Base-by-base conservation (phyloP, 768 basidiomycete genomes). In the Lentinula sp. region DNA sequence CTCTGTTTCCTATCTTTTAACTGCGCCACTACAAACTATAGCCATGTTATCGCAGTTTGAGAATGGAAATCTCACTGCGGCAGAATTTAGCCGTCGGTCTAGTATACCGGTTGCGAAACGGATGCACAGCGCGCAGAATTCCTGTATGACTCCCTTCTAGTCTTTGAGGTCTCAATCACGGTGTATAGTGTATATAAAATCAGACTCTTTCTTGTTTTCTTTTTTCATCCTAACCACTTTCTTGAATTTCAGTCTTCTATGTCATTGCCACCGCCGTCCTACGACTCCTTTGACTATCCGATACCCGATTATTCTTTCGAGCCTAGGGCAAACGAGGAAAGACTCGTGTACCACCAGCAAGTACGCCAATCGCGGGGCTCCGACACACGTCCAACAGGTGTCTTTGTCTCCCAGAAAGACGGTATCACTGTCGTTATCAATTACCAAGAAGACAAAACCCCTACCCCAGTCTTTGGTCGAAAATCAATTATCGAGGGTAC, bases 401-500 rank as follows among this genome's bases (percentile, higher is more conserved):
- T 60, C n/a, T 60, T 60, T 28, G 37, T 52, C 32, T 36, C 42
- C 16, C 45, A 52, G 18, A 32, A 60, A 7, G 41, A 52, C 10
- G 59, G 50, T 2, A n/a, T 52, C 48, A 60, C 59, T 36, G 28
- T 60, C 23, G 23, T 60, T 16, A 28, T 60, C 16, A 60, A 60
- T n/a, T 12, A 60, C 23, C 59, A 60, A 43, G 50, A 60, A 52
- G 50, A 52, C 50, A 49, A 41, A 10, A 20, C 41, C 3, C 16
- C 23, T 16, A 33, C n/a, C 1, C 59, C 59, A 10, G 28, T 60
- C 20, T 51, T 36, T 53, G 37, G 37, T 8, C 48, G 39, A 42
- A 39, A 23, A 15, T 18, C 49, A 4, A 50, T 28, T n/a, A 32
- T 60, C 8, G 48, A 42, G n/a, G 59, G 59, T 42, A 50, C 50